Evolutionary conservation across 75 land plant species (phyloP).

Genomic region (Gnetum montanum): DNA sequence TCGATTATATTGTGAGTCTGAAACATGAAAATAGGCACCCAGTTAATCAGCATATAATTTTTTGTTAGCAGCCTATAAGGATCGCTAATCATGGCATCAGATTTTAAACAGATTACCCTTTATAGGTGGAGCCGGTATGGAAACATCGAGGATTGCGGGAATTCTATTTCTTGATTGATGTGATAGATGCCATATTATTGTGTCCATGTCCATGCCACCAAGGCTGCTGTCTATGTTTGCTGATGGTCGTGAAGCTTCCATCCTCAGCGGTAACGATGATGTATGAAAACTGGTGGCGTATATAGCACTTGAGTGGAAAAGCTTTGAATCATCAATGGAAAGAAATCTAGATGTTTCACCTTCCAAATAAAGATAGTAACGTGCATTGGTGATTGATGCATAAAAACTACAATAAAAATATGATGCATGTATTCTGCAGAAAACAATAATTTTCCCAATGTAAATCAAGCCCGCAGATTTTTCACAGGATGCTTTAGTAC

Average conservation of each 20-base stretch:
- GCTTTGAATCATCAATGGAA: slow-evolving; percentile 45
- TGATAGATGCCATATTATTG: slow-evolving; percentile 35
- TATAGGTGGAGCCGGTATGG: slow-evolving; percentile 71
- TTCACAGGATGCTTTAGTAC: too few relatives aligned
- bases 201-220: slow-evolving; percentile 60
- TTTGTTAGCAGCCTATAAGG: too few relatives aligned
- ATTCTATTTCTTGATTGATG: slow-evolving; percentile 48
- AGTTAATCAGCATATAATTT: not conserved
- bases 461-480: too few relatives aligned
- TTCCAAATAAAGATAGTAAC: slow-evolving; percentile 5
- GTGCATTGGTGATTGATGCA: not conserved
- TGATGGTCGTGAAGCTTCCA: slow-evolving; percentile 49
- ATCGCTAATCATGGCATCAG: not conserved
- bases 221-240: slow-evolving; percentile 16
- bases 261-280: slow-evolving; percentile 63
- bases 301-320: slow-evolving; percentile 85
- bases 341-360: slow-evolving; percentile 46
- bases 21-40: too few relatives aligned
- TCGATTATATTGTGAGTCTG: slow-evolving; percentile 16
- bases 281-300: slow-evolving; percentile 78
- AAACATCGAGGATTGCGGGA: slow-evolving; percentile 52
- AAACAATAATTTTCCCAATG: too few relatives aligned
- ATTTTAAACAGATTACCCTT: slow-evolving; percentile 30
- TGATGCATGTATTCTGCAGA: too few relatives aligned
- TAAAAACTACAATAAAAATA: too few relatives aligned